Conservation (phyloP, 345 rosid genomes). For the Kandelia obovata region DNA sequence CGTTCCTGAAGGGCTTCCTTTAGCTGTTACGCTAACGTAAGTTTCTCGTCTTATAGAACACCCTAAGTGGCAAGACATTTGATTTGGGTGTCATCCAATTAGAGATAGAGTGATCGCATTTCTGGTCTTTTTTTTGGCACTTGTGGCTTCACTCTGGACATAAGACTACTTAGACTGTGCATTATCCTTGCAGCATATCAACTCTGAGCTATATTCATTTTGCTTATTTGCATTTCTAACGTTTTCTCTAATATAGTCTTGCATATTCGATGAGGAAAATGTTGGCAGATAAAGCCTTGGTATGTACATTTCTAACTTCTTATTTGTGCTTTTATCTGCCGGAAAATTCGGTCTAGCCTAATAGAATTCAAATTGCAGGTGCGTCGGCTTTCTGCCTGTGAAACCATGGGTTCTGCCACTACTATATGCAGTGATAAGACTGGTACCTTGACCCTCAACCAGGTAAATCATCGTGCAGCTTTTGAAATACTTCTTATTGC, state of each 20-base stretch:
- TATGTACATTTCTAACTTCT: conserved; percentile 28
- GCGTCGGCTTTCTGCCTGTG: conserved; percentile 98
- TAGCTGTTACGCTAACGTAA: conserved; percentile 99
- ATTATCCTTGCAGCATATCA: neutral
- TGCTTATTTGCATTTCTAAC: neutral
- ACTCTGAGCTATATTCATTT: neutral
- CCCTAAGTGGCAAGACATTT: too few relatives aligned
- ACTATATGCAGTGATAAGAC: conserved; percentile 99
- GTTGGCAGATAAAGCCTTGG: conserved; percentile 99
- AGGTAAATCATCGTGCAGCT: conserved; percentile 37
- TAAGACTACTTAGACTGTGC: too few relatives aligned
- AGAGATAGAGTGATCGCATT: too few relatives aligned
- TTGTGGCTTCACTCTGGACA: too few relatives aligned
- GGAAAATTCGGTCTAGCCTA: conserved; percentile 3
- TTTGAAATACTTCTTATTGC: conserved; percentile 6
- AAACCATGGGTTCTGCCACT: conserved; percentile 99
- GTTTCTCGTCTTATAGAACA: conserved; percentile 17
- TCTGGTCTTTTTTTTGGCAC: too few relatives aligned
- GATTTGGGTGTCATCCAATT: too few relatives aligned
- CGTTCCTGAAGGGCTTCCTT: conserved; percentile 98
- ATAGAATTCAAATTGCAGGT: conserved; percentile 51
- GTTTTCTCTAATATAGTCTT: conserved; percentile 51
- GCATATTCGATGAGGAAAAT: conserved; percentile 99
- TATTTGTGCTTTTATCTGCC: conserved; percentile 3
- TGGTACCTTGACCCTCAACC: conserved; percentile 91